Evolutionary conservation across 306 rosid species (phyloP), one percentile per base, ranked within the genome.

Genomic region (Dicorynia guianensis): DNA sequence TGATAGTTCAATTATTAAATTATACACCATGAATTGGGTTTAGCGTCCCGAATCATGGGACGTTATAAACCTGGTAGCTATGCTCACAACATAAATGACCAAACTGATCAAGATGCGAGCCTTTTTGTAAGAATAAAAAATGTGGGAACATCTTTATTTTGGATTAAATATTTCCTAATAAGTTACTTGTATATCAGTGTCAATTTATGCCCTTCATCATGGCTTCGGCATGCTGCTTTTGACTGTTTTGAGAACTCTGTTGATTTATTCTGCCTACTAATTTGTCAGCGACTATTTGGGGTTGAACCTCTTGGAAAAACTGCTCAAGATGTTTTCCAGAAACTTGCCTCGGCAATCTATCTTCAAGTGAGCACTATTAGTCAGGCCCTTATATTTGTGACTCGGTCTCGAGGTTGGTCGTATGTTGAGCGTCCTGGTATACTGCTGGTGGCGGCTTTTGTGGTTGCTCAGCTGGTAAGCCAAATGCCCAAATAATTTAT

Each of bases 351-450:
- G 3, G 98, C 97, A 15, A 80, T 95, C 53, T 95, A 95, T 83
- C 88, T 95, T 66, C 98, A 95, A 95, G 98, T 92, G 85, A 95
- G 98, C 96, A 95, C 89, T 55, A 85, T 95, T 35, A 95, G 98
- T 76, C 98, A 95, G 91, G 98, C 98, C 67, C 98, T 95, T 60
- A 92, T 95, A 69, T 95, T 95, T 69, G 98, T 95, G 44, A 95
- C 98, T 6, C 85, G 98, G 25, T 95, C 98, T 47, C 90, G 98
- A 80, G 86, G 98, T 72, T 95, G 98, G 98, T 95, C 98, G 5
- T 95, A 81, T 47, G 87, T 90, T 36, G 98, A 95, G 84, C 97
- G 97, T 20, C 98, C 98, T 39, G 98, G 97, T 18, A 14, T 90
- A 63, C 63, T 92, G 84, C 85, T 95, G 53, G 79, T 92, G 48